Evolutionary conservation across 345 rosid genomes (phyloP).

Genomic region (Trapa incisa): DNA sequence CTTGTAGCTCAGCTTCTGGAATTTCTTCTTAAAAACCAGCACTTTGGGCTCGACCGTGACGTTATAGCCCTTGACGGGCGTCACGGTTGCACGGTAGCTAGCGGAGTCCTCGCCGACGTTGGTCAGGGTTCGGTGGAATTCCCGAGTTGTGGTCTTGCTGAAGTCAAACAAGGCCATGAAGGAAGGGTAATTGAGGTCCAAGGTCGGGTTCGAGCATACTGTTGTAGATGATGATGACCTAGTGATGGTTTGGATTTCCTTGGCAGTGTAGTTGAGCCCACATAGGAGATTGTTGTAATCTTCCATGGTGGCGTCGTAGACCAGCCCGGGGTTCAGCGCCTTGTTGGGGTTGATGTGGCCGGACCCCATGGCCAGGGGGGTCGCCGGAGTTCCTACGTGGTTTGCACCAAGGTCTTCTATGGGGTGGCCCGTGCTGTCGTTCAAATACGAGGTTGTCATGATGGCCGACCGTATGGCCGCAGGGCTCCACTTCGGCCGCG

Average conservation of each 20-base stretch:
- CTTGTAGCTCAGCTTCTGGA: constrained; percentile 31
- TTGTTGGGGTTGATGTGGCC: constrained; percentile 45
- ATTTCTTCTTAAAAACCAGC: constrained; percentile 28
- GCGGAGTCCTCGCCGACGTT: constrained; percentile 28
- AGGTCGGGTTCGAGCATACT: constrained; percentile 28
- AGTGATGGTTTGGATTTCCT: constrained; percentile 37
- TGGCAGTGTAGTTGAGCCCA: constrained; percentile 28
- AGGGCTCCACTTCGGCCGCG: constrained; percentile 48
- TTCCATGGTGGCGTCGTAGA: constrained; percentile 27
- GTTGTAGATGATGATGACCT: constrained; percentile 14
- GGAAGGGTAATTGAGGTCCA: constrained; percentile 49
- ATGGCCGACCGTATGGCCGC: constrained; percentile 53
- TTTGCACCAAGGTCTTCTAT: constrained; percentile 20
- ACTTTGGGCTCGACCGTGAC: constrained; percentile 23
- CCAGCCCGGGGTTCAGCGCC: constrained; percentile 46
- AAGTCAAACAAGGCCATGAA: constrained; percentile 29
- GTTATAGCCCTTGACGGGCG: constrained; percentile 19
- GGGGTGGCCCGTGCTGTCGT: constrained; percentile 15
- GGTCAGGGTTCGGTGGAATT: constrained; percentile 42
- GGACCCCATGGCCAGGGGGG: constrained; percentile 41
- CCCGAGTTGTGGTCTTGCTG: constrained; percentile 8
- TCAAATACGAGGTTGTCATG: constrained; percentile 34
- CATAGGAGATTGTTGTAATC: constrained; percentile 41
- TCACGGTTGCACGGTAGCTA: constrained; percentile 22
- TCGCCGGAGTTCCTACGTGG: constrained; percentile 11